phyloP scores from a whole-genome alignment of 2,329 filamentous ascomycete genomes.

The Colletotrichum gloeosporioides region DNA sequence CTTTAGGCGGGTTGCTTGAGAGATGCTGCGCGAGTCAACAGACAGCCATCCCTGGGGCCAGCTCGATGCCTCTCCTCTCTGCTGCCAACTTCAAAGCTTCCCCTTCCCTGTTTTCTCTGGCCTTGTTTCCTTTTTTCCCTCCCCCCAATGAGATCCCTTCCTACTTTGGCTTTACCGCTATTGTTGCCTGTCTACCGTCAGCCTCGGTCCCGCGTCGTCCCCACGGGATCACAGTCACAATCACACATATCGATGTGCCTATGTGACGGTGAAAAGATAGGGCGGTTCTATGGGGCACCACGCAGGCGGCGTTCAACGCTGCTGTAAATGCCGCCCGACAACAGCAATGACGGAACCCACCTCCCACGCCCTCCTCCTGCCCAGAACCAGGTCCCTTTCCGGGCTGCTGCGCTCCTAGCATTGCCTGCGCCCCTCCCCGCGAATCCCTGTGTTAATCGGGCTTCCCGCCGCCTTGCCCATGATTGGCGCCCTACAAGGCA shows the following conservation, averaged over 20 bases:
- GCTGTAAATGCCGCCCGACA: not conserved
- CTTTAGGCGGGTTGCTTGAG: not conserved
- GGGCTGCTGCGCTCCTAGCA: not conserved
- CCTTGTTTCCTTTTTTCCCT: not conserved
- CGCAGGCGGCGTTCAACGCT: not conserved
- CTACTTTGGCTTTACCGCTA: not conserved
- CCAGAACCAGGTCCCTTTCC: not conserved
- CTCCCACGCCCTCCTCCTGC: not conserved
- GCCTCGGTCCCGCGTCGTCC: not conserved
- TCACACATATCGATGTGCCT: not conserved
- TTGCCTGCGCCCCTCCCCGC: not conserved
- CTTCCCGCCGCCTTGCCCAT: slow-evolving; percentile 10
- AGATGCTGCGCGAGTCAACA: not conserved
- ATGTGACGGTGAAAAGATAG: not conserved
- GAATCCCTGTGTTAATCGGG: slow-evolving; percentile 19
- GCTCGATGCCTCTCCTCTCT: not conserved
- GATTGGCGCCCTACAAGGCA: slow-evolving; percentile 5
- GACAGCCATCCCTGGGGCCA: not conserved
- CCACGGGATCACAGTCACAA: not conserved
- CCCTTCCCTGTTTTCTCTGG: slow-evolving; percentile 11
- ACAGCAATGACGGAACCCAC: not conserved
- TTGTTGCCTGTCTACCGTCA: not conserved
- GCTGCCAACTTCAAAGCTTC: not conserved
- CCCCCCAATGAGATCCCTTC: not conserved
- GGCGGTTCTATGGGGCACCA: not conserved